Conservation (phyloP, 352 stramenopile species). For the Albugo candida region DNA sequence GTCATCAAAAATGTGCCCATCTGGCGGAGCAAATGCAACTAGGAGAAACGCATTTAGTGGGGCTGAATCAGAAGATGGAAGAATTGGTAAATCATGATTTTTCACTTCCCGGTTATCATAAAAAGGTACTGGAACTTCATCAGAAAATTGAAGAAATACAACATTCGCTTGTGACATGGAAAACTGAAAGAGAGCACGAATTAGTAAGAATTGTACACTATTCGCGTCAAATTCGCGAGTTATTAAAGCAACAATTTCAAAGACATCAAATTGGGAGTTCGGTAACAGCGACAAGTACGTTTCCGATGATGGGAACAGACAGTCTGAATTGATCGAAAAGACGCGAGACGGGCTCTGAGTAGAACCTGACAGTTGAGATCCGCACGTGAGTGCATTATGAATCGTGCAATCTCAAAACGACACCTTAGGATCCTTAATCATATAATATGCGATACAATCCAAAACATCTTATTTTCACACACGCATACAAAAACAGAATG, state of each 20-base stretch:
- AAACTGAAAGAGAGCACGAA: slow-evolving; percentile 38
- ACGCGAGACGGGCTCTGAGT: too few relatives aligned
- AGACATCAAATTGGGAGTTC: neutral
- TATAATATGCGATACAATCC: too few relatives aligned
- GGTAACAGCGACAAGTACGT: too few relatives aligned
- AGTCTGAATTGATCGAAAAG: too few relatives aligned
- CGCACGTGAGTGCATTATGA: too few relatives aligned
- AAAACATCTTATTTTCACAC: too few relatives aligned
- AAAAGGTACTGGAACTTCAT: slow-evolving; percentile 25
- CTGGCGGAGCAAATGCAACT: slow-evolving; percentile 11
- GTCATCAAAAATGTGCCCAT: slow-evolving; percentile 35
- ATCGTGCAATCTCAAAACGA: too few relatives aligned
- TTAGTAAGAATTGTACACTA: slow-evolving; percentile 62
- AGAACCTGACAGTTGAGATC: too few relatives aligned
- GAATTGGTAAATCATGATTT: slow-evolving; percentile 23
- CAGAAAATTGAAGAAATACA: slow-evolving; percentile 23
- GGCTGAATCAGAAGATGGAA: slow-evolving; percentile 14
- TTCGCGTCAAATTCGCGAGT: slow-evolving; percentile 21
- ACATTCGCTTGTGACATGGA: slow-evolving; percentile 15
- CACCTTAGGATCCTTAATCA: too few relatives aligned
- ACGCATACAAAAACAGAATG: too few relatives aligned
- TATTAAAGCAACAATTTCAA: slow-evolving; percentile 16
- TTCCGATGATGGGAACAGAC: too few relatives aligned
- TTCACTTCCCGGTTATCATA: slow-evolving; percentile 14
- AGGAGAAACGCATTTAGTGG: slow-evolving; percentile 14